Evolutionary conservation across 495 filamentous ascomycete species (phyloP), one percentile per base, ranked within the genome.

Genomic region (Podospora anserina): DNA sequence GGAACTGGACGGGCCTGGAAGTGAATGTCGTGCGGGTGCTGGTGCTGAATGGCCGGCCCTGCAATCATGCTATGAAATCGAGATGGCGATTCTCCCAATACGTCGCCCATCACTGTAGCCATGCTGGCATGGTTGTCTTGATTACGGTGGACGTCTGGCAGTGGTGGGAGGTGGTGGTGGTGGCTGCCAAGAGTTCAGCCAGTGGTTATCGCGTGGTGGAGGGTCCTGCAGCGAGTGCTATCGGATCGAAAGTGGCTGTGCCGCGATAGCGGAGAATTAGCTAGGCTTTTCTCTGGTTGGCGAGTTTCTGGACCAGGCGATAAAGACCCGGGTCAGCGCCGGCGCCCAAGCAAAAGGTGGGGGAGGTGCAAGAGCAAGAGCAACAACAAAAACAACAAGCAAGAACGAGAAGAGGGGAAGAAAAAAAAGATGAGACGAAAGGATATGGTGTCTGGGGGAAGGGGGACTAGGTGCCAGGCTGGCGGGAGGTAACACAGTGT

Each of bases 61-160:
- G 75, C 76, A 65, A 84, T 82, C 79, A 82, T 80, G 61, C 74
- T 79, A 71, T 84, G 80, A 60, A 83, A 82, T 66, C 79, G 76
- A 63, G 81, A 76, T 39, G 81, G 73, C 30, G 76, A 75, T 64
- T 84, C 81, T 61, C 82, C 71, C 68, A 78, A 80, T 68, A 78
- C 81, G 70, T 85, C 82, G 72, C 81, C 79, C 49, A 83, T 80
- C 71, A 83, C 53, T 68, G 82, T 77, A 61, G 82, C 82, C 82
- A 84, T 85, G 69, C 68, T 77, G 69, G 75, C 77, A 79, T 77
- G 56, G 68, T 68, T 32, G 67, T 68, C 55, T 61, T 15, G 19
- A 30, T 20, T 56, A 61, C 57, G 3, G 56, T 53, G 28, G 66
- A 26, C 54, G 5, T 27, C 16, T n/a, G 59, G 30, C 30, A 26